Percentiles rank a stretch among this genome's conserved stretches.
Evolutionary conservation across 768 basidiomycete species (phyloP).

Genomic region (Austroboletus eburneus): DNA sequence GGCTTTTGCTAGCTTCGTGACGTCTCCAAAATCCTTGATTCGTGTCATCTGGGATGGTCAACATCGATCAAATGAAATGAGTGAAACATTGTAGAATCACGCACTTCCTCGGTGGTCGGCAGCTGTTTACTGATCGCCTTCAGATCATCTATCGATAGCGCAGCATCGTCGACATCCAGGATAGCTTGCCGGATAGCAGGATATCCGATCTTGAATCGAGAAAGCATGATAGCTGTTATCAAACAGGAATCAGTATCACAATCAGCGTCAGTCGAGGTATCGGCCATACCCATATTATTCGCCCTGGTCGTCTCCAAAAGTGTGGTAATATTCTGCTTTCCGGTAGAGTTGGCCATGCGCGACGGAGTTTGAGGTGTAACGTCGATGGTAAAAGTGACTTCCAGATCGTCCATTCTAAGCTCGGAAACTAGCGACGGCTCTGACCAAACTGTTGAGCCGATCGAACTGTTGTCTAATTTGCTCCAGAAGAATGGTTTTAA

Average conservation of each 20-base stretch:
- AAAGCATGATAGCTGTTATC: constrained; percentile 74
- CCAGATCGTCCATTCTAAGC: constrained; percentile 68
- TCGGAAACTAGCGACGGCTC: constrained; percentile 41
- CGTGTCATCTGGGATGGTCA: constrained; percentile 45
- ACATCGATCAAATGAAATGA: neutral
- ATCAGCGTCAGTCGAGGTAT: neutral
- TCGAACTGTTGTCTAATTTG: constrained; percentile 51
- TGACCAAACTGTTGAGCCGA: constrained; percentile 64
- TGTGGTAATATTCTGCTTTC: constrained; percentile 62
- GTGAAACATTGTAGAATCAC: no score
- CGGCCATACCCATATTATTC: constrained; percentile 69
- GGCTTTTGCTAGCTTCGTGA: constrained; percentile 70
- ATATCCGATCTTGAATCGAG: constrained; percentile 62
- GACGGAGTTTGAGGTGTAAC: constrained; percentile 39
- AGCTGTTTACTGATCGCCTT: constrained; percentile 69
- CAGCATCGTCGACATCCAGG: constrained; percentile 65
- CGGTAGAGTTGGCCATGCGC: constrained; percentile 36
- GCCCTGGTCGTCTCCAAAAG: constrained; percentile 78
- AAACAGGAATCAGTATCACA: constrained; percentile 4
- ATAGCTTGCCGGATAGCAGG: constrained; percentile 68
- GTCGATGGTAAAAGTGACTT: constrained; percentile 66
- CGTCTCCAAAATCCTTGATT: constrained; percentile 67
- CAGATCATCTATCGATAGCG: constrained; percentile 69
- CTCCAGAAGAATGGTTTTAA: constrained; percentile 92
- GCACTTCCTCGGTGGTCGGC: constrained; percentile 80